These are phyloP conservation scores for Pelargonium fulgidum DNA, from an alignment of 441 rosid species.

Conservation along the genomic window DNA sequence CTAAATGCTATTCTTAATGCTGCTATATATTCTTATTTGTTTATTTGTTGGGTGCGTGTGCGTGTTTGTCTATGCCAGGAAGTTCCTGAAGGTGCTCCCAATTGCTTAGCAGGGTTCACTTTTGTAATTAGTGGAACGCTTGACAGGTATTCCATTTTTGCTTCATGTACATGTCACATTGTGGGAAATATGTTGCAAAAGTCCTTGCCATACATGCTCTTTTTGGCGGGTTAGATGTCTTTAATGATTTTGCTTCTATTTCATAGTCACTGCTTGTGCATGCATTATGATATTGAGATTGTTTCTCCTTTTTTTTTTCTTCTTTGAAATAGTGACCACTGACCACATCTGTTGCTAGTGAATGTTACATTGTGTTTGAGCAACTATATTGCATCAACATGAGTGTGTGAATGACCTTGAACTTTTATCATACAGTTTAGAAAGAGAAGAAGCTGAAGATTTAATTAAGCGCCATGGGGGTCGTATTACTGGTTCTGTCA, in stretches of 20 bases:
- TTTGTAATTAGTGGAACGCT: slow-evolving; percentile 98
- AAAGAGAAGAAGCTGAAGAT: slow-evolving; percentile 98
- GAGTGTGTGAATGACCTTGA: slow-evolving; percentile 10
- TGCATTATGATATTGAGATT: slow-evolving; percentile 12
- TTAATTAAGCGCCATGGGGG: slow-evolving; percentile 87
- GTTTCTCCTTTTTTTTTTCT: background rate
- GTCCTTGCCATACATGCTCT: slow-evolving; percentile 4
- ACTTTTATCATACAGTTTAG: slow-evolving; percentile 51
- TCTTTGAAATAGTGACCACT: slow-evolving; percentile 7
- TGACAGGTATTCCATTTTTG: slow-evolving; percentile 61
- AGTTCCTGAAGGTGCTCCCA: slow-evolving; percentile 87
- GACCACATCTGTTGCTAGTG: slow-evolving; percentile 2
- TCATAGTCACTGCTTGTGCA: background rate
- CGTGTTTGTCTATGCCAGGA: slow-evolving; percentile 48
- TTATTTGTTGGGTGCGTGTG: background rate
- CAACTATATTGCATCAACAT: background rate
- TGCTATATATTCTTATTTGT: background rate
- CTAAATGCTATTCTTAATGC: slow-evolving; percentile 1
- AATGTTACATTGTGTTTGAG: slow-evolving; percentile 10
- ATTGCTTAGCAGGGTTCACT: slow-evolving; percentile 79
- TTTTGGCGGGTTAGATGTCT: slow-evolving; percentile 1
- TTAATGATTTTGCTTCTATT: background rate
- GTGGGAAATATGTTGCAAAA: slow-evolving; percentile 11
- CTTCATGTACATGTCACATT: slow-evolving; percentile 7
- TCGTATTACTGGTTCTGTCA: slow-evolving; percentile 85